Percentiles rank a stretch among this genome's conserved stretches.
Evolutionary conservation across 768 basidiomycete genomes (phyloP).

Genomic region (Lactarius sp.): DNA sequence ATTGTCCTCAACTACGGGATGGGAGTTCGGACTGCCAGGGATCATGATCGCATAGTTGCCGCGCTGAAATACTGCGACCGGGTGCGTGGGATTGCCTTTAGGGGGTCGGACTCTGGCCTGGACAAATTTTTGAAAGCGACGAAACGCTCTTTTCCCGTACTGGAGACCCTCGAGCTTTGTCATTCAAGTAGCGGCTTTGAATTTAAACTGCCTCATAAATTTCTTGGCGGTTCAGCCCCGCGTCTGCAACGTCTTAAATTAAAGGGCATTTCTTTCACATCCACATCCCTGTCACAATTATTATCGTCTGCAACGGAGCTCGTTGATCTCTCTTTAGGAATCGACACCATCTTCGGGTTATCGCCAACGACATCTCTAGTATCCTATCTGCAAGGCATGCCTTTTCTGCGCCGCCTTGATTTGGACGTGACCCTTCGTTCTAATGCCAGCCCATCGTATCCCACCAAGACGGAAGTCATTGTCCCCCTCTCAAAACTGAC

Average conservation of each 20-base stretch:
- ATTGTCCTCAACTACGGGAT: neutral
- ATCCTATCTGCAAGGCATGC: neutral
- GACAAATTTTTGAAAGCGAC: neutral
- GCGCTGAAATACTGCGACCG: neutral
- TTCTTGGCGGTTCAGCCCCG: neutral
- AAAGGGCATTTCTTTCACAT: accelerated
- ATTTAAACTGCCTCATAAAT: neutral
- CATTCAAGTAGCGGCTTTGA: accelerated
- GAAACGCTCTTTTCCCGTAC: neutral
- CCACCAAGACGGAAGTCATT: too few relatives aligned
- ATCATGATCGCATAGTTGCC: neutral
- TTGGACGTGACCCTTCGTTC: neutral
- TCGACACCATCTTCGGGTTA: neutral
- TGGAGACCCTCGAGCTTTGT: neutral
- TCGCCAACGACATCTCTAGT: neutral
- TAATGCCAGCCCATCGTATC: too few relatives aligned
- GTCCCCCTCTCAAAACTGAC: neutral
- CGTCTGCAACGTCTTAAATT: slow-evolving; percentile 1
- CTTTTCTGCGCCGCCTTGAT: neutral
- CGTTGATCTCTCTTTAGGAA: neutral
- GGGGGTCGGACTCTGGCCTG: accelerated
- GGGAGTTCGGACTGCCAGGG: neutral
- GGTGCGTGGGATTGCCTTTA: neutral
- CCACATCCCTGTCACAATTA: neutral
- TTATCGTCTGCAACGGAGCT: neutral